phyloP scores from a whole-genome alignment of 768 basidiomycete genomes.

The Naganishia antarctica region DNA sequence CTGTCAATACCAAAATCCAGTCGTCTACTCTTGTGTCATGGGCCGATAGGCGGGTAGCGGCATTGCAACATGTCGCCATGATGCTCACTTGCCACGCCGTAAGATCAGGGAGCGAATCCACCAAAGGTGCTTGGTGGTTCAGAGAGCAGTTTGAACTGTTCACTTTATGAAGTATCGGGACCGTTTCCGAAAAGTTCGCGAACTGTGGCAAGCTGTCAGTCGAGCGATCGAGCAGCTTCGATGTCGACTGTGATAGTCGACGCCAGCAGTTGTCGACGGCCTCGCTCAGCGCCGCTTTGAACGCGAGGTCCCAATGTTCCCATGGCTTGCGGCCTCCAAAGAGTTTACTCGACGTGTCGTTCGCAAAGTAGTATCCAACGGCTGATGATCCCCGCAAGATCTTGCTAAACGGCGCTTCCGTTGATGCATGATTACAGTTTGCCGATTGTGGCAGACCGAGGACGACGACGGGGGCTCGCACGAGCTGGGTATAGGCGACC shows the following conservation, averaged over 20 bases:
- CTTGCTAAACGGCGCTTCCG: not conserved
- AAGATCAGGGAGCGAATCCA: not conserved
- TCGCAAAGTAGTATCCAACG: not conserved
- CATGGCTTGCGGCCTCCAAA: not conserved
- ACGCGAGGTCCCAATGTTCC: not conserved
- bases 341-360: not conserved
- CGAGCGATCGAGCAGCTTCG: not conserved
- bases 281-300: not conserved
- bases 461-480: not conserved
- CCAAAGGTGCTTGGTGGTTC: too few relatives aligned
- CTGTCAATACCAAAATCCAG: not conserved
- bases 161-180: too few relatives aligned
- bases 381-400: not conserved
- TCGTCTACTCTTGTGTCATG: not conserved
- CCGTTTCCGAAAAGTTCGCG: not conserved
- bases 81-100: conserved; percentile 1
- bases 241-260: not conserved
- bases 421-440: not conserved
- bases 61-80: not conserved
- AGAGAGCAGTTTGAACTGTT: too few relatives aligned
- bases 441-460: not conserved
- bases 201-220: not conserved
- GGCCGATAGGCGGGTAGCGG: not conserved
- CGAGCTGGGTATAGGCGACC: not conserved
- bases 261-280: conserved; percentile 6